Evolutionary conservation across 441 rosid species (phyloP), one percentile per base, ranked within the genome.

Genomic region (Erysimum cheiri): DNA sequence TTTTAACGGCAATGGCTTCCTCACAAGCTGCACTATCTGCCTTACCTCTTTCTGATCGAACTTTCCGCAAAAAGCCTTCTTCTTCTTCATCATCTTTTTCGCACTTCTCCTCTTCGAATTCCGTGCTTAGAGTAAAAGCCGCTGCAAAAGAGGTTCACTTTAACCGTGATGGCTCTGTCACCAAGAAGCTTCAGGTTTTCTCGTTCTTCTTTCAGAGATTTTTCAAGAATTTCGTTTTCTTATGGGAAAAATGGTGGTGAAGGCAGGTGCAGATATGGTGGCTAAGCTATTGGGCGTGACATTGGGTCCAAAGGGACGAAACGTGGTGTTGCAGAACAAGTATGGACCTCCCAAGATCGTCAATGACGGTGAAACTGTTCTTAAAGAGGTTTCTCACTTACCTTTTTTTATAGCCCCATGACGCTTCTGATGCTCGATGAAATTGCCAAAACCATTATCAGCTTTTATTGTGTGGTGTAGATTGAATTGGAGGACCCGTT

Each of bases 261-360:
- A 67, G 97, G 88, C 84, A 24, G 98, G 98, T 17, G 90, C 85
- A 72, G 79, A 85, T 77, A 66, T 83, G 84, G 97, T 93, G 78
- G 93, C 97, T 3, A 87, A 83, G 82, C 82, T 93, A 5, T 75
- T 93, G 35, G 96, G 98, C 10, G 88, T 91, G 54, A 93, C 98
- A 44, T 76, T 93, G 73, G 98, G 98, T 67, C 97, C 98, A 32
- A 91, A 88, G 73, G 97, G 97, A 60, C 82, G 97, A 77, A 93
- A 93, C 74, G 96, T 93, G 41, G 91, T 93, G 76, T 77, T 93
- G 81, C 85, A 83, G 81, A 91, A 91, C 79, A 89, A 88, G 84
- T 93, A 93, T 60, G 96, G 98, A 50, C 91, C 97, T 44, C 96
- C 96, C 8, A 88, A 78, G 87, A 93, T 93, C 72, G 97, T 91